These are phyloP conservation scores for Malassezia brasiliensis DNA, from an alignment of 1,284 basidiomycete genomes.

Conservation along the genomic window DNA sequence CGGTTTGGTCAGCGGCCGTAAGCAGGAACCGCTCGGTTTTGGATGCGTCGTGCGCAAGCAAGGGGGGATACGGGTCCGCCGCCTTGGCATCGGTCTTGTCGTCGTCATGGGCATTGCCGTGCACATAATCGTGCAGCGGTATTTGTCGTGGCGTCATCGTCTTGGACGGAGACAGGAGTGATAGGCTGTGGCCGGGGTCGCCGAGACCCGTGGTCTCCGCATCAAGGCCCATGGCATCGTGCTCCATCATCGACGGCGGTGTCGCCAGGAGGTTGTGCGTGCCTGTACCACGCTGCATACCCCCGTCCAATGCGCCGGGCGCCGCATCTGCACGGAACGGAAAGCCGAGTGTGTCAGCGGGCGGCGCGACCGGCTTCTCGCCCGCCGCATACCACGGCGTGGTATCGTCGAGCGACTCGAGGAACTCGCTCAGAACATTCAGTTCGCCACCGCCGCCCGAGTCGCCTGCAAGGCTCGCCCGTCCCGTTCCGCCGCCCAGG, in stretches of 20 bases:
- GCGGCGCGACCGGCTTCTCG: neutral
- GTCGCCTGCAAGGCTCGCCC: conserved; percentile 28
- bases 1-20: conserved; percentile 87
- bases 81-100: neutral
- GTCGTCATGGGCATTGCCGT: neutral
- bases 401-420: conserved; percentile 36
- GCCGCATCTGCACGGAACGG: neutral
- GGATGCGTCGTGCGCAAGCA: conserved; percentile 20
- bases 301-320: neutral
- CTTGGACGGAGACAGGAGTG: neutral
- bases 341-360: neutral
- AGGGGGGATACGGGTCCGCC: conserved; percentile 13
- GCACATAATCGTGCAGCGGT: neutral
- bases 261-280: neutral
- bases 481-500: conserved; percentile 27
- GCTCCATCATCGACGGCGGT: conserved; percentile 1
- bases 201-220: neutral
- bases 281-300: neutral
- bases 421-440: conserved; percentile 38
- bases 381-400: neutral
- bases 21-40: conserved; percentile 70
- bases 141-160: neutral
- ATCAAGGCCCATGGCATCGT: neutral
- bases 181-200: neutral
- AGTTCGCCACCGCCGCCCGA: conserved; percentile 39